Percentiles rank a stretch among this genome's conserved stretches.
Evolutionary conservation across 2,329 filamentous ascomycete species (phyloP).

Genomic region (Colletotrichum coccodes): DNA sequence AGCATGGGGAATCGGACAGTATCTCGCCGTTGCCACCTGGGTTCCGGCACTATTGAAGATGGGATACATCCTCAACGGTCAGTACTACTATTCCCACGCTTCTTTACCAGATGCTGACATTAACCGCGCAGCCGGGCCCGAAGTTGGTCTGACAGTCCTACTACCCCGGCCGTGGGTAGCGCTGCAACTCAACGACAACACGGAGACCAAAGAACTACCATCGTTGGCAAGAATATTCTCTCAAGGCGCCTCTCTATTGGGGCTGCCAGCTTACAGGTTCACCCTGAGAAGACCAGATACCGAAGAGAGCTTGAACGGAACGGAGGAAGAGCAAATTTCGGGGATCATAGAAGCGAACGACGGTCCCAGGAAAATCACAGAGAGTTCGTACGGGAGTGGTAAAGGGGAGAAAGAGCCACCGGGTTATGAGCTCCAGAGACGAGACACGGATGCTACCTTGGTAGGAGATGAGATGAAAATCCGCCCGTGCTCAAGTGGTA

Average conservation of each 20-base stretch:
- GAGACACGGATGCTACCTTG: neutral
- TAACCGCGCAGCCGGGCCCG: no score
- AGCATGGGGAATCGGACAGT: no score
- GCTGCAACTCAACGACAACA: no score
- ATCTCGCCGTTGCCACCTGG: no score
- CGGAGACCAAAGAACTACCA: no score
- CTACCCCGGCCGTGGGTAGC: no score
- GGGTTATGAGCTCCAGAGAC: neutral
- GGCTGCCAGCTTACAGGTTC: neutral
- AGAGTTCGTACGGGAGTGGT: neutral
- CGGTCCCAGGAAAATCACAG: neutral
- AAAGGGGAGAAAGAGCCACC: neutral
- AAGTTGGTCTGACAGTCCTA: no score
- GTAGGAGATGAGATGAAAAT: neutral
- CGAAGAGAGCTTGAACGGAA: neutral
- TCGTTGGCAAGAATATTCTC: no score
- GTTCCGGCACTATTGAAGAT: no score
- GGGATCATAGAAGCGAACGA: neutral
- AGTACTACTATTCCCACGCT: no score
- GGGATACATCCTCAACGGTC: no score
- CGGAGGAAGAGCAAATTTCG: neutral
- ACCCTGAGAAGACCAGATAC: neutral
- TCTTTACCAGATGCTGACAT: no score
- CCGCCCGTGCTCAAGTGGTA: neutral
- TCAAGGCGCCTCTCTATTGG: neutral